A percentile compares a stretch with the other conserved stretches of the same genome.
These are phyloP conservation scores for Heliosperma pusillum DNA, from an alignment of 148 eudicot genomes.

Conservation along the genomic window DNA sequence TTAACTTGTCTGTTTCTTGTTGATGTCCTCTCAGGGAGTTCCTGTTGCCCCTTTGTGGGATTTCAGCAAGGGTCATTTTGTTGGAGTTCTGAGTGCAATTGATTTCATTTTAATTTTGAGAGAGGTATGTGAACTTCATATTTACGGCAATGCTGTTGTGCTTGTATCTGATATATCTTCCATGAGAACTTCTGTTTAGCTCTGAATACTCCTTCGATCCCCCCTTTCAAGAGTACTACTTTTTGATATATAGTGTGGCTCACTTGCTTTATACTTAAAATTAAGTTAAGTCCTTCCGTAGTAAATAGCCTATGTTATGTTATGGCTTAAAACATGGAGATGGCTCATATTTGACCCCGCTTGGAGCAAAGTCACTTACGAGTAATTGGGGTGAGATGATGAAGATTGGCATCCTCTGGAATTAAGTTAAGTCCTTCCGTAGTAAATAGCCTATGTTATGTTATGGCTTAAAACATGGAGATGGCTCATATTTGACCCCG, in stretches of 20 bases:
- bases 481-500: background rate
- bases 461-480: background rate
- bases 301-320: background rate
- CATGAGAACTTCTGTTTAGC: constrained; percentile 7
- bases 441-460: background rate
- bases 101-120: constrained; percentile 86
- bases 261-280: background rate
- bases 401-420: background rate
- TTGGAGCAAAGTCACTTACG: background rate
- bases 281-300: background rate
- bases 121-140: constrained; percentile 53
- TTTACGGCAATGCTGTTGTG: constrained; percentile 1
- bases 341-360: background rate
- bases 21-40: constrained; percentile 57
- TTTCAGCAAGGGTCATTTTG: constrained; percentile 62
- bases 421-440: background rate
- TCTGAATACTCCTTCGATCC: background rate
- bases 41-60: constrained; percentile 95
- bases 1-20: constrained; percentile 17
- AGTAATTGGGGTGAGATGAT: background rate
- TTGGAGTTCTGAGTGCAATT: constrained; percentile 85
- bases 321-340: background rate
- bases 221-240: background rate
- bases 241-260: background rate
- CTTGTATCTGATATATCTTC: background rate